phyloP scores from a whole-genome alignment of 2,329 filamentous ascomycete species.

The Fusarium praegraminearum region DNA sequence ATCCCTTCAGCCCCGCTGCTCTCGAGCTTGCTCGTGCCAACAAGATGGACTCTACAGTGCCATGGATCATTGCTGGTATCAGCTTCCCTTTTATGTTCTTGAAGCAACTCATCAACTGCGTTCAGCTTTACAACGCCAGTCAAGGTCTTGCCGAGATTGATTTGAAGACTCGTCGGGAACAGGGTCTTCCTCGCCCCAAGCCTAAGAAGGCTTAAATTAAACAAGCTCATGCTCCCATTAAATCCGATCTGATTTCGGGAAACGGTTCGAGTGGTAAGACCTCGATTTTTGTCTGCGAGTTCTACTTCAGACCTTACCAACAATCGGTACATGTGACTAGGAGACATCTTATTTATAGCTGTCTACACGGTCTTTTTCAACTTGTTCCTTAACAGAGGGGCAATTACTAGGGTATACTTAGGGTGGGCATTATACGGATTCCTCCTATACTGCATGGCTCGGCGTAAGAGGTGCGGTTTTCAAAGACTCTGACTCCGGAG shows the following conservation, averaged over 20 bases:
- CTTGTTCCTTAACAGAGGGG: constrained; percentile 21
- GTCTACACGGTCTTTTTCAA: constrained; percentile 33
- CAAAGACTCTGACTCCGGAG: constrained; percentile 38
- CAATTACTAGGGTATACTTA: constrained; percentile 40
- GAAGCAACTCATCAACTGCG: constrained; percentile 94
- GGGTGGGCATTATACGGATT: constrained; percentile 30
- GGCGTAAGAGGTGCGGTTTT: constrained; percentile 46
- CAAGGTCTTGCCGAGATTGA: constrained; percentile 95
- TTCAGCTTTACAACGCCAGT: constrained; percentile 94
- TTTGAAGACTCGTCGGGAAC: constrained; percentile 68
- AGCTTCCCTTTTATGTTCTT: constrained; percentile 88
- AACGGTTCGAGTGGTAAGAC: neutral
- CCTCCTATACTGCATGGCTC: constrained; percentile 47
- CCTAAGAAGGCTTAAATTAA: constrained; percentile 49
- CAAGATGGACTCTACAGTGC: constrained; percentile 81
- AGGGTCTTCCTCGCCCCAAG: constrained; percentile 64
- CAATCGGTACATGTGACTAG: constrained; percentile 17
- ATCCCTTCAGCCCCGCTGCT: constrained; percentile 91
- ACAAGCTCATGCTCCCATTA: neutral
- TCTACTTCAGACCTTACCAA: neutral
- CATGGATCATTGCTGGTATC: constrained; percentile 80
- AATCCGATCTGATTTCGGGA: constrained; percentile 2
- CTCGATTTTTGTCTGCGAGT: neutral
- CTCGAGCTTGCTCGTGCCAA: constrained; percentile 94
- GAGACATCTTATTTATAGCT: constrained; percentile 11